Evolutionary conservation across 768 basidiomycete genomes (phyloP).

Genomic region (Hypsizygus marmoreus): DNA sequence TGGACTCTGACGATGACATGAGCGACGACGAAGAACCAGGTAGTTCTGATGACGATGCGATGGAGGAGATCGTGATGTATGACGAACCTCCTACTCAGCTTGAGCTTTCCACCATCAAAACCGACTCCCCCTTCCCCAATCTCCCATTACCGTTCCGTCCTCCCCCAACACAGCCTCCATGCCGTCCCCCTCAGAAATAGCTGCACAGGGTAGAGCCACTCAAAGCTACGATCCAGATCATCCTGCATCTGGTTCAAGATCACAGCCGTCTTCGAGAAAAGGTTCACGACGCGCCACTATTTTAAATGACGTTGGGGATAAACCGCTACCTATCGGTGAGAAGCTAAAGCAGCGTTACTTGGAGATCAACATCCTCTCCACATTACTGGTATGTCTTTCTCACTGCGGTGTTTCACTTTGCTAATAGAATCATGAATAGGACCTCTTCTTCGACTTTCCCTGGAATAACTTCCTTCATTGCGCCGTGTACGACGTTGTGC

Average conservation of each 20-base stretch:
- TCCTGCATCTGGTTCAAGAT: conserved; percentile 31
- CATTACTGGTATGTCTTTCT: conserved; percentile 67
- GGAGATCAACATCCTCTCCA: conserved; percentile 70
- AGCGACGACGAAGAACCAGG: conserved; percentile 68
- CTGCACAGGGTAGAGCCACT: conserved; percentile 24
- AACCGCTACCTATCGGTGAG: conserved; percentile 66
- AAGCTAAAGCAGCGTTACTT: conserved; percentile 78
- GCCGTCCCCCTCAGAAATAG: conserved; percentile 30
- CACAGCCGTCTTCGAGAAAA: conserved; percentile 44
- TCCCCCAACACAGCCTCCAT: conserved; percentile 31
- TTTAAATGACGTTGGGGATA: conserved; percentile 34
- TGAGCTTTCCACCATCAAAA: conserved; percentile 29
- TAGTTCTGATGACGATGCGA: conserved; percentile 76
- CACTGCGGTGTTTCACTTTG: neutral
- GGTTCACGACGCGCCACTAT: conserved; percentile 51
- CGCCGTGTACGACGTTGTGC: conserved; percentile 93
- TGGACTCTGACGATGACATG: conserved; percentile 81
- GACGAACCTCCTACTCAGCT: conserved; percentile 51
- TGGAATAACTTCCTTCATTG: conserved; percentile 99
- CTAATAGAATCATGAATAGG: conserved; percentile 43
- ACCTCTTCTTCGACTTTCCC: conserved; percentile 93
- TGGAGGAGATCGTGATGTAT: conserved; percentile 83
- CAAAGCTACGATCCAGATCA: conserved; percentile 17
- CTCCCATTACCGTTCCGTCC: conserved; percentile 30
- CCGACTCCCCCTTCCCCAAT: conserved; percentile 35